These are phyloP conservation scores for Beauveria scarabaeidicola DNA, from an alignment of 2,329 filamentous ascomycete species.

Conservation along the genomic window DNA sequence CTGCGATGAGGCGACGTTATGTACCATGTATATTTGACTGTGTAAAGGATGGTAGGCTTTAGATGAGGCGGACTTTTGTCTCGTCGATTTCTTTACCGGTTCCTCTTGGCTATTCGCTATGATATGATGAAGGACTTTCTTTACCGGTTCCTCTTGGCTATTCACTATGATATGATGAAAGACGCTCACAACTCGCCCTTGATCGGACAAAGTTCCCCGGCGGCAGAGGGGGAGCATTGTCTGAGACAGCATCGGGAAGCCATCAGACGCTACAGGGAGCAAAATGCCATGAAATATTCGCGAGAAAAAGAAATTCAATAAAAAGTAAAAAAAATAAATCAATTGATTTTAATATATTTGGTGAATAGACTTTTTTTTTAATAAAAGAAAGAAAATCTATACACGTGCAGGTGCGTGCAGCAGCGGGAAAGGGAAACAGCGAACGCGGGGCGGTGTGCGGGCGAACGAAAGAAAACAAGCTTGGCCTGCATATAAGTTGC, in stretches of 20 bases:
- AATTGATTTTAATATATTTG: background rate
- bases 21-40: background rate
- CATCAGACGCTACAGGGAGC: background rate
- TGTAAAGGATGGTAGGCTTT: background rate
- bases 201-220: background rate
- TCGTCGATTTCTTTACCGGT: no score
- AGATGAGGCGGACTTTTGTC: no score
- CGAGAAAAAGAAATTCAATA: background rate
- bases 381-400: background rate
- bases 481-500: constrained; percentile 12
- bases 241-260: constrained; percentile 7
- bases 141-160: no score
- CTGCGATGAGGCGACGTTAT: background rate
- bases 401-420: background rate
- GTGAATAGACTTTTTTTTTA: background rate
- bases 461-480: background rate
- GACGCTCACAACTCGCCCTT: background rate
- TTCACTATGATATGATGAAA: background rate
- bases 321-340: constrained; percentile 1
- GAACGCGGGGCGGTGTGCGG: constrained; percentile 5
- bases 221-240: background rate
- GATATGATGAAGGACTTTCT: background rate
- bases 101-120: no score
- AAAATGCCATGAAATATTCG: background rate
- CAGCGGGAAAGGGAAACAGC: background rate